Conservation (phyloP, 495 filamentous ascomycete species). For the Talaromyces nanjingensis region DNA sequence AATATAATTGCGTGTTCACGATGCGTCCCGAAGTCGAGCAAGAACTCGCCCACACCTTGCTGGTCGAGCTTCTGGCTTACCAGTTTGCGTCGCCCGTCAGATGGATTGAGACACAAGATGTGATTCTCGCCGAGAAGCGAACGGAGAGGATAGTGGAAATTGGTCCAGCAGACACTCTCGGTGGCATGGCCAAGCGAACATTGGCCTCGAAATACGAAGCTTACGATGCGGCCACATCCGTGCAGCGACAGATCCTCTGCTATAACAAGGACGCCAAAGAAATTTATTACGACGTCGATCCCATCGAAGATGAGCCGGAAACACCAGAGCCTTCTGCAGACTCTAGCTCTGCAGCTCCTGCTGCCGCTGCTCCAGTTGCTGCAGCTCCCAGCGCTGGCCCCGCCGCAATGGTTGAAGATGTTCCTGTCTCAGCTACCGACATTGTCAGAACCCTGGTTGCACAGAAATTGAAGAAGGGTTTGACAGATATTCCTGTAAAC, state of each 20-base stretch:
- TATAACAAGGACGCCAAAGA: conserved; percentile 99
- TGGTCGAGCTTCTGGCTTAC: conserved; percentile 97
- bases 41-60: conserved; percentile 92
- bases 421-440: conserved; percentile 78
- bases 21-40: conserved; percentile 99
- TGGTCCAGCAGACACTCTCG: conserved; percentile 95
- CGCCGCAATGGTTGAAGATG: conserved; percentile 82
- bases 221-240: conserved; percentile 91
- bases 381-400: conserved; percentile 72
- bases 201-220: conserved; percentile 97
- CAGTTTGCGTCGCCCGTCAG: conserved; percentile 97
- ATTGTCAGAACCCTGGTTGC: conserved; percentile 85
- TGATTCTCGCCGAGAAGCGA: conserved; percentile 89
- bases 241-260: conserved; percentile 95
- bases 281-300: conserved; percentile 98
- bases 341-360: conserved; percentile 27
- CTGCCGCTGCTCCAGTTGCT: conserved; percentile 45
- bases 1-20: conserved; percentile 26
- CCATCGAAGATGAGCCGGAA: conserved; percentile 81
- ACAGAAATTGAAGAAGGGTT: conserved; percentile 96
- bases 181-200: conserved; percentile 95
- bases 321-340: conserved; percentile 32
- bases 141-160: conserved; percentile 98
- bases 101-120: conserved; percentile 99
- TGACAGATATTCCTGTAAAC: conserved; percentile 81